Evolutionary conservation across 164 flowering plant species (phyloP), one percentile per base, ranked within the genome.

Genomic region (Vitis rupestris): DNA sequence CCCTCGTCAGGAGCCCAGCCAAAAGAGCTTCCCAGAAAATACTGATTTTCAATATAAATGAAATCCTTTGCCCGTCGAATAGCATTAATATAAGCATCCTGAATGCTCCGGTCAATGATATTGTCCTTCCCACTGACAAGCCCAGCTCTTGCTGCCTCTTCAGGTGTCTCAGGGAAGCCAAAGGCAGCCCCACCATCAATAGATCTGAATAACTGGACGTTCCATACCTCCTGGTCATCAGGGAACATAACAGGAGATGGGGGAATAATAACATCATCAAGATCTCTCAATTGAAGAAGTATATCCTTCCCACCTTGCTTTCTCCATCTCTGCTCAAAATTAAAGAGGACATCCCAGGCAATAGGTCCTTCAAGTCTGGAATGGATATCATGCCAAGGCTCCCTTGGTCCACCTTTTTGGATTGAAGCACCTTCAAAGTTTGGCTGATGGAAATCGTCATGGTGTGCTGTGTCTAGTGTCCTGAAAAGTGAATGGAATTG

Each of bases 71-170:
- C 93, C 3, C 93, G 82, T 19, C 93, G 83, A 62, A 88, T 88
- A 12, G 93, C 92, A 72, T 86, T 67, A 17, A 88, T 82, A 62
- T 88, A 88, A 10, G 90, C 90, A 75, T 88, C 92, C 71, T 88
- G 93, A 62, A 88, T 88, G 73, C 93, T 88, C 53, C 89, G 78
- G 48, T 88, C 93, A 63, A 88, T 85, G 61, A 87, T 82, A 54
- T 87, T 87, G 70, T 88, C 91, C 74, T 88, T 88, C 50, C 93
- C 93, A 75, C 91, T 88, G n/a, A 88, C 83, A 66, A 88, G 93
- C 59, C 93, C 93, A 23, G 91, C 84, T 74, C 62, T 73, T 16
- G 91, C 88, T 3, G 93, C 93, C 19, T 81, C 89, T 78, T 88
- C 91, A 4, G 93, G 93, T 12, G 81, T 76, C n/a, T 83, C 88